Percentiles rank a stretch among this genome's conserved stretches.
phyloP scores from a whole-genome alignment of 768 basidiomycete genomes.

The Xerocomus potaroensis region DNA sequence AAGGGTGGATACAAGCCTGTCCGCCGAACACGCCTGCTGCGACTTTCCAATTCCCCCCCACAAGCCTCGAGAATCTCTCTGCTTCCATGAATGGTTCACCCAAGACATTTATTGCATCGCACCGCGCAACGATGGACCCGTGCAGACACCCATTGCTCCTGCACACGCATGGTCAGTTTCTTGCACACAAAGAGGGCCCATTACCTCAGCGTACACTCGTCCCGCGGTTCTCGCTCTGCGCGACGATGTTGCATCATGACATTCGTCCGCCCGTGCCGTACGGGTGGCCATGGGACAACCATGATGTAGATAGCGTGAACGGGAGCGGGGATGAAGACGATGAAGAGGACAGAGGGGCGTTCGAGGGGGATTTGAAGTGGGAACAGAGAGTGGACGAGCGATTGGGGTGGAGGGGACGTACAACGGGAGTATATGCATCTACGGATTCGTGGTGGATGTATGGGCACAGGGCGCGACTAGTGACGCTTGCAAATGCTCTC shows the following conservation, averaged over 20 bases:
- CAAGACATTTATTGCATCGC: conserved; percentile 36
- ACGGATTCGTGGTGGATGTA: conserved; percentile 41
- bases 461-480: conserved; percentile 47
- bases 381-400: conserved; percentile 58
- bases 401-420: conserved; percentile 70
- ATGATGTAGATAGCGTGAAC: no score
- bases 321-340: neutral
- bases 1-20: conserved; percentile 24
- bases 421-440: conserved; percentile 56
- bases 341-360: conserved; percentile 22
- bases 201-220: conserved; percentile 38
- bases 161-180: conserved; percentile 47
- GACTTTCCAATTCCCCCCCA: conserved; percentile 25
- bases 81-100: neutral
- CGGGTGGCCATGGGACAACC: conserved; percentile 42
- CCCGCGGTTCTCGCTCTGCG: conserved; percentile 52
- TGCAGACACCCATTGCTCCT: conserved; percentile 35
- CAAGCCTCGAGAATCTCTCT: no score
- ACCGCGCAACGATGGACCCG: conserved; percentile 34
- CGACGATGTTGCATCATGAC: conserved; percentile 50
- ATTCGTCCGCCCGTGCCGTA: conserved; percentile 49
- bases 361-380: conserved; percentile 56
- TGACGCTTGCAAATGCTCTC: conserved; percentile 40
- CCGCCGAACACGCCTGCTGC: conserved; percentile 23
- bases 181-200: conserved; percentile 46